Percentiles rank a stretch among this genome's conserved stretches.
Evolutionary conservation across 164 flowering plant genomes (phyloP).

Genomic region (Tetrastigma voinierianum): DNA sequence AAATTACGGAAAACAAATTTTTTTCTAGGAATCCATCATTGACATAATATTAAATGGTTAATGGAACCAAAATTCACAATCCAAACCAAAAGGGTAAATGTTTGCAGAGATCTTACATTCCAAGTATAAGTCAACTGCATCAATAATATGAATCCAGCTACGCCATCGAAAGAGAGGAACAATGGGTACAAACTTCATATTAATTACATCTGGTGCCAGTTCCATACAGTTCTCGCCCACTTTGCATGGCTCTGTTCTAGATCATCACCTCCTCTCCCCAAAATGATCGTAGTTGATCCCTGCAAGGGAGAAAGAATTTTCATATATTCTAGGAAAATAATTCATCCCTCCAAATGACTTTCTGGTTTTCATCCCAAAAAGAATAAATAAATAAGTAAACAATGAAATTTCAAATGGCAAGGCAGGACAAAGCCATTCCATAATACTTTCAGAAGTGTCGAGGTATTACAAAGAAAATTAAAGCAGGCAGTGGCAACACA

Average conservation of each 20-base stretch:
- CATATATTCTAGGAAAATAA: no score
- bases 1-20: background rate
- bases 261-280: slow-evolving; percentile 98
- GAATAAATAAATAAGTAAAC: no score
- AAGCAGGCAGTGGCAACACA: background rate
- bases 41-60: background rate
- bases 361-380: no score
- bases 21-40: background rate
- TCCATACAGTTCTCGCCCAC: slow-evolving; percentile 76
- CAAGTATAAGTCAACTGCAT: slow-evolving; percentile 84
- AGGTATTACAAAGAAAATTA: background rate
- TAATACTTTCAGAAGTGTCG: background rate
- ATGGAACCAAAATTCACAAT: background rate
- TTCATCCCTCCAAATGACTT: no score
- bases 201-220: slow-evolving; percentile 85
- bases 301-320: slow-evolving; percentile 39
- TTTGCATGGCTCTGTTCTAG: slow-evolving; percentile 82
- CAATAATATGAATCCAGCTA: slow-evolving; percentile 77
- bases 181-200: slow-evolving; percentile 89
- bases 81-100: background rate
- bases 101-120: slow-evolving; percentile 64
- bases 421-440: no score
- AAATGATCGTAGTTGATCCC: slow-evolving; percentile 99
- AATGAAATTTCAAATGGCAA: no score
- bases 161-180: slow-evolving; percentile 82